Conservation (phyloP, 2,329 filamentous ascomycete species). For the Clonostachys chloroleuca region DNA sequence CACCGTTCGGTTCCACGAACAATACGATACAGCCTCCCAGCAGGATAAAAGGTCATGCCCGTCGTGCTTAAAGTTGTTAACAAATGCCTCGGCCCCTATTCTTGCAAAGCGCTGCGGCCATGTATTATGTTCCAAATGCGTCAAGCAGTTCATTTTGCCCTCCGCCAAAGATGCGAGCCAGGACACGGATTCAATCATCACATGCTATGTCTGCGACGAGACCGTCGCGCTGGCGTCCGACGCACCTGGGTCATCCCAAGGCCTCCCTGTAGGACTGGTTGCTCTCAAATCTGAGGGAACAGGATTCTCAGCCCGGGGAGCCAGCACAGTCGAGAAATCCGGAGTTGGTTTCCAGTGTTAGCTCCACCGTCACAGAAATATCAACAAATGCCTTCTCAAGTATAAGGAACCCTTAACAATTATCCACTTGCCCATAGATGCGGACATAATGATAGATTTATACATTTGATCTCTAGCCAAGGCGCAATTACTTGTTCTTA, state of each 20-base stretch:
- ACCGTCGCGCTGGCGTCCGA: slow-evolving; percentile 56
- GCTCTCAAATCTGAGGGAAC: slow-evolving; percentile 83
- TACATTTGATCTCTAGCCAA: no score
- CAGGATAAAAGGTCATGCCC: slow-evolving; percentile 61
- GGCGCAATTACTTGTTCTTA: no score
- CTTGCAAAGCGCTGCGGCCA: slow-evolving; percentile 87
- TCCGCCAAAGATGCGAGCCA: slow-evolving; percentile 32
- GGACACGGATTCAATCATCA: slow-evolving; percentile 33
- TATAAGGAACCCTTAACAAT: no score
- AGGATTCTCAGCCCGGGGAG: slow-evolving; percentile 85
- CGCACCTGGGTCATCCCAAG: slow-evolving; percentile 41
- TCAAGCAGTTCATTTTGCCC: slow-evolving; percentile 75
- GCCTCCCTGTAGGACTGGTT: slow-evolving; percentile 67
- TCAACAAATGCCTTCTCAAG: slow-evolving; percentile 1
- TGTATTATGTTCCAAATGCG: slow-evolving; percentile 81
- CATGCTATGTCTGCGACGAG: slow-evolving; percentile 83
- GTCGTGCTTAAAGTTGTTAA: slow-evolving; percentile 76
- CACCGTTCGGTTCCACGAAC: slow-evolving; percentile 71
- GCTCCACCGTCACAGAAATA: background rate
- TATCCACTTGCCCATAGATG: no score
- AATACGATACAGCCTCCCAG: slow-evolving; percentile 44
- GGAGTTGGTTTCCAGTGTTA: slow-evolving; percentile 82
- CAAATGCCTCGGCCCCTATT: slow-evolving; percentile 77
- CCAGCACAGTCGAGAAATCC: slow-evolving; percentile 73
- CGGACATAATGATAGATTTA: no score